Conservation (phyloP, 75 land plant species). For the Picea glauca region DNA sequence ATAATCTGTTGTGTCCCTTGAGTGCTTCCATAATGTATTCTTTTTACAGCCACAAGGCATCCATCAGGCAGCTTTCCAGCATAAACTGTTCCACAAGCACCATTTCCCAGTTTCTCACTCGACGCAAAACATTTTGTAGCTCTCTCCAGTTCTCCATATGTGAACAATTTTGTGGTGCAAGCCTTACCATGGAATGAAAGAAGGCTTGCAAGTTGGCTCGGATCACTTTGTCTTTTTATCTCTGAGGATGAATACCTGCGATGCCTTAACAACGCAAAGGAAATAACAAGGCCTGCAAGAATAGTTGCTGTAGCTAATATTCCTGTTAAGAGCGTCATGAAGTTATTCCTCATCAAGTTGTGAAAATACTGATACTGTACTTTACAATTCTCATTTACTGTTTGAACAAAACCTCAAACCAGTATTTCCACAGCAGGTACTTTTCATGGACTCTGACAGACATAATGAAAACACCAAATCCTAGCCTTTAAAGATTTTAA, state of each 20-base stretch:
- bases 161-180: constrained; percentile 13
- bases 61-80: constrained; percentile 19
- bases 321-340: constrained; percentile 1
- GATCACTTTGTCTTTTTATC: neutral
- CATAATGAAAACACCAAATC: neutral
- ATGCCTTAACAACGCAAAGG: constrained; percentile 11
- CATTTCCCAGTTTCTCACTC: constrained; percentile 16
- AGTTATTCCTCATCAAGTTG: neutral
- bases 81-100: constrained; percentile 22
- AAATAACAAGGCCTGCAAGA: constrained; percentile 10
- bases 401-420: neutral
- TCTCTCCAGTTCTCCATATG: constrained; percentile 28
- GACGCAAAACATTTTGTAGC: constrained; percentile 31
- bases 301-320: constrained; percentile 7
- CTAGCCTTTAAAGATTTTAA: neutral
- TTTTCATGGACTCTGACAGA: neutral
- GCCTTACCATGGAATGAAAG: constrained; percentile 12
- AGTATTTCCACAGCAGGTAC: neutral
- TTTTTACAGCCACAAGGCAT: constrained; percentile 16
- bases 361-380: neutral
- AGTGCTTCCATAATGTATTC: constrained; percentile 15
- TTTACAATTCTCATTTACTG: neutral
- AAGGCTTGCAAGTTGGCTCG: constrained; percentile 7
- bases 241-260: neutral
- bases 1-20: constrained; percentile 21